Percentiles rank a stretch among this genome's conserved stretches.
Conservation (phyloP, 176 grass and related monocot genomes). For the Hordeum marinum region DNA sequence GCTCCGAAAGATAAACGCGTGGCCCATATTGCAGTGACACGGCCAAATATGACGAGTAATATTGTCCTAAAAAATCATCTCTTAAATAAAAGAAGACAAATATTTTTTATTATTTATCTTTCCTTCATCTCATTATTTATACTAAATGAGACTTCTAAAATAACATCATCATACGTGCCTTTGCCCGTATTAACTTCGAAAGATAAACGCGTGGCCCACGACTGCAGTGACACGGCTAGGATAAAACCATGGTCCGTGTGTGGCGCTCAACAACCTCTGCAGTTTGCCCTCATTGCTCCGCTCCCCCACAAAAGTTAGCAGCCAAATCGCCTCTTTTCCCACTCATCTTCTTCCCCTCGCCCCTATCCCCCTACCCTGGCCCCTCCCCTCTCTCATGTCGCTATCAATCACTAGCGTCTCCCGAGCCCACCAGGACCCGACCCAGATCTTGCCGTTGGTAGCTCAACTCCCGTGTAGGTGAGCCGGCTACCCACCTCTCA, state of each 20-base stretch:
- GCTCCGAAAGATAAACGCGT: too few relatives aligned
- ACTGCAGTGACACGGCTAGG: too few relatives aligned
- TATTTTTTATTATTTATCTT: too few relatives aligned
- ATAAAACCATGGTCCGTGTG: not conserved
- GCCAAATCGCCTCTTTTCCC: not conserved
- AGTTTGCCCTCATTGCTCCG: not conserved
- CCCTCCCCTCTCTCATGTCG: not conserved
- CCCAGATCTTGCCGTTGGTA: constrained; percentile 35
- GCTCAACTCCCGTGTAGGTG: constrained; percentile 13
- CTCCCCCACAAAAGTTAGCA: constrained; percentile 16
- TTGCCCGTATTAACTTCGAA: too few relatives aligned
- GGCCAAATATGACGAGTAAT: too few relatives aligned
- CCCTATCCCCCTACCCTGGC: not conserved
- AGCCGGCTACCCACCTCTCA: not conserved
- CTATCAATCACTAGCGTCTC: not conserved
- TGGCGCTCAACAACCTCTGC: not conserved
- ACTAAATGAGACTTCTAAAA: too few relatives aligned
- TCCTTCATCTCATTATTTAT: too few relatives aligned
- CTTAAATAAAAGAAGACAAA: too few relatives aligned
- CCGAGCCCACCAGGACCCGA: constrained; percentile 30
- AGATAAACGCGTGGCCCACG: too few relatives aligned
- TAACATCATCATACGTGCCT: too few relatives aligned
- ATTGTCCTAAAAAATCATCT: too few relatives aligned
- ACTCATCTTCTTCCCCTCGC: not conserved
- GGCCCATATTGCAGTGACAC: too few relatives aligned